Percentiles rank a stretch among this genome's conserved stretches.
Conservation (phyloP, 257 asterid genomes). For the Thymus quinquecostatus region DNA sequence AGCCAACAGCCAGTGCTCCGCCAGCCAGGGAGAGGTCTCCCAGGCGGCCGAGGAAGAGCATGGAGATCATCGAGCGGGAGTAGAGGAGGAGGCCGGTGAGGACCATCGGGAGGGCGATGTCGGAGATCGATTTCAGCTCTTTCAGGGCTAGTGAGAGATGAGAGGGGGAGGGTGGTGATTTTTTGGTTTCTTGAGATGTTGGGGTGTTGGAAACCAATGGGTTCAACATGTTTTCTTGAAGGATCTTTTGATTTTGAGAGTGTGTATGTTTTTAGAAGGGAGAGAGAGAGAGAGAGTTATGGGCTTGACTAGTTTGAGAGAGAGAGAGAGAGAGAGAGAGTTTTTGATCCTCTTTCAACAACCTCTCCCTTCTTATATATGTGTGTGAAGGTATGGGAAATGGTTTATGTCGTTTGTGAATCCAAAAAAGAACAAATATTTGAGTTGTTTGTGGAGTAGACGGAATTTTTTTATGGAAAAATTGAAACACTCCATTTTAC, state of each 20-base stretch:
- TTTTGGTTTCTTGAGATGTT: slow-evolving; percentile 30
- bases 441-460: slow-evolving; percentile 2
- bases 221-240: slow-evolving; percentile 31
- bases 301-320: no score
- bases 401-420: slow-evolving; percentile 7
- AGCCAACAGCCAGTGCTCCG: slow-evolving; percentile 57
- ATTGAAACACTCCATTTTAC: not conserved
- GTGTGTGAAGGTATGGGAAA: not conserved
- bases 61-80: slow-evolving; percentile 58
- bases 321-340: not conserved
- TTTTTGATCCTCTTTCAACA: slow-evolving; percentile 3
- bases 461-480: slow-evolving; percentile 4
- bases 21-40: slow-evolving; percentile 57
- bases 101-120: slow-evolving; percentile 50
- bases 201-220: slow-evolving; percentile 43
- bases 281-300: slow-evolving; percentile 10
- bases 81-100: slow-evolving; percentile 55
- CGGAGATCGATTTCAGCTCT: slow-evolving; percentile 44
- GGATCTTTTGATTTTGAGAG: no score
- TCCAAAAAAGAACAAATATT: not conserved
- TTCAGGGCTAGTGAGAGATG: slow-evolving; percentile 32
- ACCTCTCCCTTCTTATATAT: not conserved
- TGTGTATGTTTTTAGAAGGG: slow-evolving; percentile 4
- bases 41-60: slow-evolving; percentile 59
- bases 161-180: not conserved